These are phyloP conservation scores for Hawksworthiomyces lignivorus DNA, from an alignment of 2,329 filamentous ascomycete species.

Conservation along the genomic window DNA sequence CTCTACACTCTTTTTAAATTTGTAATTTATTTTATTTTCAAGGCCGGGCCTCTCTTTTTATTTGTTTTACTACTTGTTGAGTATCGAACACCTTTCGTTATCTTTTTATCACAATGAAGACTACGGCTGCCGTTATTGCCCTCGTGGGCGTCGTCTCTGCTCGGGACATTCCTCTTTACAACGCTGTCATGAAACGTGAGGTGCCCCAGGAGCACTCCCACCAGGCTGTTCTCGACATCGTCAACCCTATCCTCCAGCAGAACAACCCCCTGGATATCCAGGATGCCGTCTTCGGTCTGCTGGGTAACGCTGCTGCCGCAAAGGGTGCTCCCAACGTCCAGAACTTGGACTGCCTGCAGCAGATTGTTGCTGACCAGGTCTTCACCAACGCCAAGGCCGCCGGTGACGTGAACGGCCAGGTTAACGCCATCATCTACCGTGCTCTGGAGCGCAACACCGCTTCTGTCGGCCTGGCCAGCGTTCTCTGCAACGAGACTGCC, in stretches of 20 bases:
- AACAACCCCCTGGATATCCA: slow-evolving; percentile 42
- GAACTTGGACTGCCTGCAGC: slow-evolving; percentile 51
- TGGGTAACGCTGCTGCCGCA: slow-evolving; percentile 34
- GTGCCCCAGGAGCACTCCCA: slow-evolving; percentile 47
- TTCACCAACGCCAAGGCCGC: slow-evolving; percentile 53
- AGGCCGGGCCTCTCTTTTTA: slow-evolving; percentile 13
- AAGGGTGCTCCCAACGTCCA: slow-evolving; percentile 23
- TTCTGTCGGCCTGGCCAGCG: slow-evolving; percentile 47
- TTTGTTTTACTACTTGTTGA: slow-evolving; percentile 5
- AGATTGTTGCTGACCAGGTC: slow-evolving; percentile 49
- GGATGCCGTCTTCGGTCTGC: slow-evolving; percentile 40
- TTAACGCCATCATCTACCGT: slow-evolving; percentile 44
- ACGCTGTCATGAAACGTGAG: slow-evolving; percentile 30
- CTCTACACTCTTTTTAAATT: slow-evolving; percentile 8
- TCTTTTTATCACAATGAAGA: slow-evolving; percentile 15
- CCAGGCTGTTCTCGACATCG: slow-evolving; percentile 31
- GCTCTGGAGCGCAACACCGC: slow-evolving; percentile 54
- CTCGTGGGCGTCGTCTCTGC: slow-evolving; percentile 23
- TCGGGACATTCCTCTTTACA: slow-evolving; percentile 21
- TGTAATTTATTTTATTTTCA: slow-evolving; percentile 9
- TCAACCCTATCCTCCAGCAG: slow-evolving; percentile 29
- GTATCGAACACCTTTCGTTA: background rate
- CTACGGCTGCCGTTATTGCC: slow-evolving; percentile 21
- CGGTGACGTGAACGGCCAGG: slow-evolving; percentile 43
- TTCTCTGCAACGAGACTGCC: slow-evolving; percentile 50